Base-by-base conservation (phyloP, 2,329 filamentous ascomycete genomes). In the Aspergillus phoenicis region DNA sequence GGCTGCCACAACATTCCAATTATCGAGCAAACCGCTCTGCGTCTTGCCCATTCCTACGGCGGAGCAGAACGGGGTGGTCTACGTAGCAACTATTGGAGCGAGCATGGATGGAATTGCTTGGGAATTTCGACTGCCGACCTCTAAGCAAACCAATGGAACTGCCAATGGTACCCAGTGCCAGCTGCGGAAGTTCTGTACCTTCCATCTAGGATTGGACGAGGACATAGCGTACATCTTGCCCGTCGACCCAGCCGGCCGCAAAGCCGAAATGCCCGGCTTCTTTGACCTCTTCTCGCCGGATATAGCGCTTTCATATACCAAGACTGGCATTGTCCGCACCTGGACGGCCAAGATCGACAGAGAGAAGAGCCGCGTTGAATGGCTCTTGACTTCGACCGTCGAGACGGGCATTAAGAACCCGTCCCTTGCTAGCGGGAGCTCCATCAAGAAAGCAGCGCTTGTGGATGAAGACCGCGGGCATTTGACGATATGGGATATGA, bases 401-500 rank as follows among this genome's bases (percentile, higher is more conserved):
- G 90, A 96, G 65, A 97, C 93, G 1, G 87, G 89, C 1, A 83
- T 97, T 17, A 74, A 77, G 0, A 85, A 89, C 28, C 90, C 91
- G 24, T 88, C 91, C 0, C 82, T 97, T 28, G 91, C 90, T 10
- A 96, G 91, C 70, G 93, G 91, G 13, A 96, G 91, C 67, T 93
- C 89, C 8, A 89, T 93, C 70, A 89, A 93, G 64, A 97, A 96
- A 74, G 90, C 91, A 24, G 93, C 93, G 4, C 78, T 97, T 20
- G 91, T 96, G 36, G 90, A 96, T 72, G 82, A 85, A 3, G 82
- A 84, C 13, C 87, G 89, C 64, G 92, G 89, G 0, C 86, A 88
- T 43, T 79, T 97, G 53, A 96, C 91, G 0, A 96, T 97, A 53
- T 97, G 93, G 94, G 93, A 97, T 71, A 90, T 91, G 10, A 87